Evolutionary conservation across 352 stramenopile species (phyloP).

Genomic region (Thalassiosira allenii): DNA sequence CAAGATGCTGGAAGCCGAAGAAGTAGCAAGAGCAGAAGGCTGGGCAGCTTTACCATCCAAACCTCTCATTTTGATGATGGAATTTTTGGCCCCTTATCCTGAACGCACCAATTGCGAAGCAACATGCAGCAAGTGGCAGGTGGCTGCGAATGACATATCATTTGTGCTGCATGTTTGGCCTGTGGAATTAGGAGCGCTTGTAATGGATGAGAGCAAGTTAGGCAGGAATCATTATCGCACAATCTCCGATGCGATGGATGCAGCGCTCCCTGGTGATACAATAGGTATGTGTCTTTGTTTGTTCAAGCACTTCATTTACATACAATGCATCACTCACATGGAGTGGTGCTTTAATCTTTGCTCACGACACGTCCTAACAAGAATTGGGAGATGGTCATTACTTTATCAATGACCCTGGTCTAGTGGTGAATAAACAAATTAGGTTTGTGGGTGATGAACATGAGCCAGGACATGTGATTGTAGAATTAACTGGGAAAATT

Average conservation of each 20-base stretch:
- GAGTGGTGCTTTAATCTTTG: neutral
- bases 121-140: conserved; percentile 82
- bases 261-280: conserved; percentile 85
- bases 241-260: conserved; percentile 84
- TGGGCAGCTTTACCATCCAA: conserved; percentile 88
- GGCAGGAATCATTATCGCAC: conserved; percentile 82
- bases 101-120: conserved; percentile 74
- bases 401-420: conserved; percentile 84
- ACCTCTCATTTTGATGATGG: conserved; percentile 88
- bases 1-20: conserved; percentile 89
- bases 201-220: conserved; percentile 77
- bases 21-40: conserved; percentile 77
- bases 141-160: conserved; percentile 73
- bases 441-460: conserved; percentile 87
- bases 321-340: no score
- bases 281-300: conserved; percentile 74
- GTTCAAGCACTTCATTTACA: neutral
- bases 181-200: conserved; percentile 78
- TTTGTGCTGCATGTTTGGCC: conserved; percentile 85
- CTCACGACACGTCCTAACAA: conserved; percentile 5
- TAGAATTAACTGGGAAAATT: conserved; percentile 87
- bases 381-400: conserved; percentile 89
- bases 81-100: conserved; percentile 87
- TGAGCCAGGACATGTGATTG: conserved; percentile 84
- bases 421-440: conserved; percentile 79